Base-by-base conservation (phyloP, 2,329 filamentous ascomycete species). In the Venturia asperata region DNA sequence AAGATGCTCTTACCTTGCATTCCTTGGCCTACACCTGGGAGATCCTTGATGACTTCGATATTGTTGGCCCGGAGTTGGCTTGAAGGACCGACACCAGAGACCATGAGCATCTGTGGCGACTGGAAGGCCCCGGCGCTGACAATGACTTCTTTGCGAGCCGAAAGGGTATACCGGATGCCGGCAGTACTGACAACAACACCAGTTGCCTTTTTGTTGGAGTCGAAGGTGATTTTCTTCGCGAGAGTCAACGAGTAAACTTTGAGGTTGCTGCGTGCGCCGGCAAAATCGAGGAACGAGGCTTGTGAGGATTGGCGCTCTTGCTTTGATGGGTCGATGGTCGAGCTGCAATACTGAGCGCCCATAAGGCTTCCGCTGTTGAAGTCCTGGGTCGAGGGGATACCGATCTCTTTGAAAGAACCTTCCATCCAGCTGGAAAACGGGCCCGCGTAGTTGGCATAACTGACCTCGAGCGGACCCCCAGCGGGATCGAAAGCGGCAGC, bases 71-170 rank as follows among this genome's bases (percentile, higher is more conserved):
- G 66, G 2, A 82, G 75, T 45, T 81, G 74, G 0, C 73, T 71
- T 13, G 73, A 70, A 0, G 80, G 80, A 0, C 82, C 82, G 65
- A 79, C 72, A 1, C 82, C 82, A 52, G 79, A 82, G 4, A 82
- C 75, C 74, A 82, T 81, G 7, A 84, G 74, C 7, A 84, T 72
- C 67, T 85, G 81, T 0, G 83, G 83, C 0, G 81, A 79, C 69
- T 83, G 82, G 70, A 81, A 82, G 2, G 77, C 75, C 7, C 84
- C 84, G 1, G 79, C 81, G 0, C 81, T 77, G 2, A 86, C 65
- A 49, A 80, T 78, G 2, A 78, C 75, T 68, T 85, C 83, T 41
- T 74, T 74, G 30, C 73, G 78, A 45, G 83, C 81, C 41, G 24
- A 19, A 34, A 66, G 34, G 15, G 70, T 78, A 39, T 79, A 74